Conservation (phyloP, 2,329 filamentous ascomycete genomes). For the Pezicula rhizophila region DNA sequence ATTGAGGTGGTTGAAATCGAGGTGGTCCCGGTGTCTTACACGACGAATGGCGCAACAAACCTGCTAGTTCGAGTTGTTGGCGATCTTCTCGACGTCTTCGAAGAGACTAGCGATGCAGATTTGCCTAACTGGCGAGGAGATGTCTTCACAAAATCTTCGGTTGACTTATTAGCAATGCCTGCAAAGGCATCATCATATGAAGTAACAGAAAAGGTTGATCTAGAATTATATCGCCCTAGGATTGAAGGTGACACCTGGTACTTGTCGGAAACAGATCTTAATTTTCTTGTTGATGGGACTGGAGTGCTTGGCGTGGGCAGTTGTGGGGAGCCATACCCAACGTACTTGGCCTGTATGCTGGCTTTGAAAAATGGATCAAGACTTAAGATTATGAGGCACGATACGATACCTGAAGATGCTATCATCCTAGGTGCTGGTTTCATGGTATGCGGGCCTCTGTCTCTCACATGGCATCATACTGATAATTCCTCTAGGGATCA, state of each 20-base stretch:
- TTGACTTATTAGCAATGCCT: not conserved
- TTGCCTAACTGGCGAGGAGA: not conserved
- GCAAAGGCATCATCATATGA: constrained; percentile 22
- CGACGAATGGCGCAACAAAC: constrained; percentile 22
- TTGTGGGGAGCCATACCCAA: constrained; percentile 42
- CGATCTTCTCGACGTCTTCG: constrained; percentile 17
- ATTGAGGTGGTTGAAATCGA: constrained; percentile 26
- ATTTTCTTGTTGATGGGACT: constrained; percentile 51
- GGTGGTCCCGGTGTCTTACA: constrained; percentile 22
- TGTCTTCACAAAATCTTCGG: not conserved
- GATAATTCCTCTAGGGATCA: constrained; percentile 16
- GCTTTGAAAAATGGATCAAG: constrained; percentile 19
- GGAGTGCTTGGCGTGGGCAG: constrained; percentile 58
- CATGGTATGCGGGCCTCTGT: constrained; percentile 16
- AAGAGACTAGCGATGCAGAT: constrained; percentile 8
- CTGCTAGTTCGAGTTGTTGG: constrained; percentile 24
- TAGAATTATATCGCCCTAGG: constrained; percentile 34
- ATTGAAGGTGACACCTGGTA: constrained; percentile 49
- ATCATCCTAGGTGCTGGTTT: constrained; percentile 22
- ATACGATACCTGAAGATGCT: constrained; percentile 23
- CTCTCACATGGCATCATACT: not conserved
- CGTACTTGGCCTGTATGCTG: constrained; percentile 37
- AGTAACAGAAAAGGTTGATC: constrained; percentile 14
- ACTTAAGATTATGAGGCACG: constrained; percentile 20
- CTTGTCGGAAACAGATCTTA: constrained; percentile 50